phyloP scores from a whole-genome alignment of 768 basidiomycete genomes.

The Podaxis carcinomalis region DNA sequence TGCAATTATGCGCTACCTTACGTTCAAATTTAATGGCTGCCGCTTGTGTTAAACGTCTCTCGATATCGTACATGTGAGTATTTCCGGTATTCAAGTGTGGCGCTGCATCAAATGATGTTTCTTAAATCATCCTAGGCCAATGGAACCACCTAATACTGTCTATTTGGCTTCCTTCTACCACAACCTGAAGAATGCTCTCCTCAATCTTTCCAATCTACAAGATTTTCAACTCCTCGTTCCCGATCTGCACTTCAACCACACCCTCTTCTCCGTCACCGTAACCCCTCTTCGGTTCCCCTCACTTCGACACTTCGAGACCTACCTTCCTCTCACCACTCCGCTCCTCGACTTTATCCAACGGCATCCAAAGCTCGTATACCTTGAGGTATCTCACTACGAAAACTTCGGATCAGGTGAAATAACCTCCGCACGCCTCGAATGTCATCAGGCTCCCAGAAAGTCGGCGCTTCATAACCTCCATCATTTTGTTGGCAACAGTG shows the following conservation, averaged over 20 bases:
- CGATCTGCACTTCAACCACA: constrained; percentile 23
- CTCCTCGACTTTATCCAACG: constrained; percentile 31
- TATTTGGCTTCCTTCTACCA: constrained; percentile 27
- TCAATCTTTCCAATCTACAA: constrained; percentile 21
- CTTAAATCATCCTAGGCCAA: constrained; percentile 1
- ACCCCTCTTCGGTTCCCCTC: constrained; percentile 18
- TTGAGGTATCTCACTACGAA: constrained; percentile 31
- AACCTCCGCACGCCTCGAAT: background rate
- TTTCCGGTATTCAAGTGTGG: background rate
- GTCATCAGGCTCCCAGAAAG: background rate
- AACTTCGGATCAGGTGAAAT: constrained; percentile 13
- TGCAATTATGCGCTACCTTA: constrained; percentile 31
- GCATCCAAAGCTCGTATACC: constrained; percentile 28
- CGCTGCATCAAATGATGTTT: background rate
- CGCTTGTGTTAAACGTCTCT: constrained; percentile 25
- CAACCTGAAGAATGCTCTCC: constrained; percentile 24
- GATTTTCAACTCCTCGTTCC: constrained; percentile 27
- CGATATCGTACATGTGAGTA: constrained; percentile 31
- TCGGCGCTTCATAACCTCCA: constrained; percentile 26
- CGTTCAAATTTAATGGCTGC: constrained; percentile 22
- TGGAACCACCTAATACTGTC: constrained; percentile 17
- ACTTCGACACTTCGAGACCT: constrained; percentile 32
- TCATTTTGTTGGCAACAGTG: constrained; percentile 33
- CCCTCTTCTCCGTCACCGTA: constrained; percentile 16
- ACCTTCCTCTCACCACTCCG: constrained; percentile 24